These are phyloP conservation scores for Pyricularia sp. DNA, from an alignment of 2,329 filamentous ascomycete species.

Conservation along the genomic window DNA sequence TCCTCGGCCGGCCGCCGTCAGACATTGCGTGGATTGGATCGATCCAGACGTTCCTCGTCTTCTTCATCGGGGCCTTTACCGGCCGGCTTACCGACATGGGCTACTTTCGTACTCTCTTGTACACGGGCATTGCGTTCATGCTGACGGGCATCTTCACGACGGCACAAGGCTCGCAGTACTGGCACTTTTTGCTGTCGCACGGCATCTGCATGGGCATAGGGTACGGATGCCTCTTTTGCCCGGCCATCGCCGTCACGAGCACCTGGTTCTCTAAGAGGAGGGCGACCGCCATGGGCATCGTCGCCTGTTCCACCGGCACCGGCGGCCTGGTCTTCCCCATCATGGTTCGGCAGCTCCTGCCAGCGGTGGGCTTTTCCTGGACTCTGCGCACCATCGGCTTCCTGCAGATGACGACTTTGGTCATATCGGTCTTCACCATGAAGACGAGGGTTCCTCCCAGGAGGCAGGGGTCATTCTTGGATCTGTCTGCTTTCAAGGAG, in stretches of 20 bases:
- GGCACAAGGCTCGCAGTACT: conserved; percentile 35
- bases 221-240: conserved; percentile 54
- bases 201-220: conserved; percentile 47
- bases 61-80: conserved; percentile 43
- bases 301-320: conserved; percentile 49
- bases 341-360: conserved; percentile 46
- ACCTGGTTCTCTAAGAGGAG: conserved; percentile 54
- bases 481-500: conserved; percentile 43
- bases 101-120: conserved; percentile 34
- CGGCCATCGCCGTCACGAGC: conserved; percentile 53
- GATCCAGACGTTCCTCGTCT: conserved; percentile 43
- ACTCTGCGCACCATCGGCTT: conserved; percentile 50
- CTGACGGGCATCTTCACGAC: conserved; percentile 37
- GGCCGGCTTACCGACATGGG: conserved; percentile 46
- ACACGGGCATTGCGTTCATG: conserved; percentile 30
- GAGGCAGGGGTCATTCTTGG: conserved; percentile 11
- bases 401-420: conserved; percentile 41
- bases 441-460: conserved; percentile 35
- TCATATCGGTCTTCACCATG: conserved; percentile 27
- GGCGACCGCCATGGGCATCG: conserved; percentile 51
- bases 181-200: conserved; percentile 46
- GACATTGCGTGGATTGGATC: conserved; percentile 46
- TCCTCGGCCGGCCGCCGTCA: conserved; percentile 29
- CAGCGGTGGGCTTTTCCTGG: conserved; percentile 47
- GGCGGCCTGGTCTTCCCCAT: conserved; percentile 51